phyloP scores from a whole-genome alignment of 163 green algal species.

The Trebouxiophyceae sp. region DNA sequence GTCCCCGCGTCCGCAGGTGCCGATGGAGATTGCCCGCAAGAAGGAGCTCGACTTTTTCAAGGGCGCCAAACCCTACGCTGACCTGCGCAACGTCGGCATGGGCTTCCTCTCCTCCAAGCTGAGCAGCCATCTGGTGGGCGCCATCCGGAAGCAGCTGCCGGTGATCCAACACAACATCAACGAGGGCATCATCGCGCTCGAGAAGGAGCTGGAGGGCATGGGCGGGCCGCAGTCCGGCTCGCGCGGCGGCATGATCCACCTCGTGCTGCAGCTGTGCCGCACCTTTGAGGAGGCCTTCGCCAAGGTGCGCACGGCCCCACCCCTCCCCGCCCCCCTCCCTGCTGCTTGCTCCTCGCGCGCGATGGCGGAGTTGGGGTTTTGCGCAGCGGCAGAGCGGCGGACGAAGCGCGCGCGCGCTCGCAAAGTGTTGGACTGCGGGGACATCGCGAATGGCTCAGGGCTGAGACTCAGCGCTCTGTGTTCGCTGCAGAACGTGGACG shows the following conservation, averaged over 20 bases:
- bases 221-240: constrained; percentile 45
- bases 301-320: too few species aligned
- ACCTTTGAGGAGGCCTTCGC: constrained; percentile 80
- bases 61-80: constrained; percentile 28
- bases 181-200: constrained; percentile 43
- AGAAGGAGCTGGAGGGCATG: constrained; percentile 62
- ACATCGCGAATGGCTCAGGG: background rate
- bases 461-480: background rate
- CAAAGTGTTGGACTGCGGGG: background rate
- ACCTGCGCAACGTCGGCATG: constrained; percentile 69
- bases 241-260: constrained; percentile 85
- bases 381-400: background rate
- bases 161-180: constrained; percentile 82
- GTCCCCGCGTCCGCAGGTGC: too few species aligned
- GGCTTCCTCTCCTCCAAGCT: constrained; percentile 72
- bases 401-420: too few species aligned
- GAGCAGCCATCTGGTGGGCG: constrained; percentile 66
- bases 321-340: too few species aligned
- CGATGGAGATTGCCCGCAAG: constrained; percentile 64
- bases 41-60: constrained; percentile 85
- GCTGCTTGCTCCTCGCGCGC: too few species aligned
- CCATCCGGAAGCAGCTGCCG: constrained; percentile 81
- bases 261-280: constrained; percentile 76
- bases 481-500: constrained; percentile 56
- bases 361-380: too few species aligned